Evolutionary conservation across 208 protist genomes (phyloP), one percentile per base, ranked within the genome.

Genomic region (Acanthamoeba sp.): DNA sequence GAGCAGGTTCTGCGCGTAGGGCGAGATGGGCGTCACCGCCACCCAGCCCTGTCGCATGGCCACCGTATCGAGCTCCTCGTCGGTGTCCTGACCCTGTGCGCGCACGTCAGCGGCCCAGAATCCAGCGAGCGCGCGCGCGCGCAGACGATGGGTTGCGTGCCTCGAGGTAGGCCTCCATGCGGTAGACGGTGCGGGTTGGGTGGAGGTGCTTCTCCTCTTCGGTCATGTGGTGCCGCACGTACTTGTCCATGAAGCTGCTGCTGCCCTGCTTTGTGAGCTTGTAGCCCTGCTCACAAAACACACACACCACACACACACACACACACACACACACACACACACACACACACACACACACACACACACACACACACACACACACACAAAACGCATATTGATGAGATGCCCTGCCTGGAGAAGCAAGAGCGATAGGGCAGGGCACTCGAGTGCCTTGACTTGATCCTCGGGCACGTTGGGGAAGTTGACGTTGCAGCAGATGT

Each of bases 401-500:
- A 48, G 45, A 48, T 48, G 45, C 10, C 10, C 10, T 48, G 45
- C n/a, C n/a, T n/a, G n/a, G n/a, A n/a, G 22, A 62, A 27, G 55
- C 16, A 69, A 27, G 4, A 9, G 18, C n/a, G 27, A 69, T 24
- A 32, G 59, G 59, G 3, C 27, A 16, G 59, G 59, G n/a, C 45
- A 10, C n/a, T n/a, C 6, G 45, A 14, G 45, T 48, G 10, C 66
- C 66, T 76, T 76, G 32, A 76, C 66, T 36, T 76, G n/a, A 18
- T 76, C 66, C 66, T 76, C 66, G 9, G 66, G 66, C 66, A 76
- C 66, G 34, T 76, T 76, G 34, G 66, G 66, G 34, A 76, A 76
- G 34, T 76, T 76, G n/a, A 76, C 66, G 66, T 76, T 76, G 34
- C 66, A 76, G 34, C 66, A 76, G 66, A 76, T 76, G 66, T 76